Conservation (phyloP, 129 eudicot species). For the Smallanthus sonchifolius region DNA sequence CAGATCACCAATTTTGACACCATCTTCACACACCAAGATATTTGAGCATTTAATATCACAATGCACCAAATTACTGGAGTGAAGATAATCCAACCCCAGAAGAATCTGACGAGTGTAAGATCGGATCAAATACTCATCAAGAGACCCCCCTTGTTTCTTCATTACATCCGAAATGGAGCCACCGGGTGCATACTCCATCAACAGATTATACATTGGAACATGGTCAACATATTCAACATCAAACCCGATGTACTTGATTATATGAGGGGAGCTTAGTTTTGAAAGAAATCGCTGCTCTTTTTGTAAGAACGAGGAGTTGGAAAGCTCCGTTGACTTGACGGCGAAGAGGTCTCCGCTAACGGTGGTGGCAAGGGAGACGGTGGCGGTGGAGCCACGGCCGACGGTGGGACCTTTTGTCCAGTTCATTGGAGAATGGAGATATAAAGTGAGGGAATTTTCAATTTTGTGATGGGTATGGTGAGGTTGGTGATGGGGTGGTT, state of each 20-base stretch:
- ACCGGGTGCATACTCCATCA: constrained; percentile 52
- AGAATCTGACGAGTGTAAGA: constrained; percentile 46
- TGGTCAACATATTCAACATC: constrained; percentile 29
- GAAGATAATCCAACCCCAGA: constrained; percentile 60
- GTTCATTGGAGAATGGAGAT: constrained; percentile 32
- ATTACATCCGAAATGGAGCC: constrained; percentile 59
- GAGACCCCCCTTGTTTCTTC: constrained; percentile 41
- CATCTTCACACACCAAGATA: constrained; percentile 36
- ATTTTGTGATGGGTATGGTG: neutral
- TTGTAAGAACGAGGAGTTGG: constrained; percentile 40
- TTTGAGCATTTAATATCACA: constrained; percentile 74
- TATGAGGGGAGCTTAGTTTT: constrained; percentile 40
- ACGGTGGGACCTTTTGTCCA: constrained; percentile 61
- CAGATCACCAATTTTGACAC: constrained; percentile 63
- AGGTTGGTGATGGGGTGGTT: neutral
- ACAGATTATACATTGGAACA: constrained; percentile 43
- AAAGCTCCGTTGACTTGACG: constrained; percentile 56
- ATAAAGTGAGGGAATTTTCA: neutral
- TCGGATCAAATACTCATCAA: constrained; percentile 44
- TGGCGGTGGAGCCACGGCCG: constrained; percentile 76
- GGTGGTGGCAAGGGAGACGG: constrained; percentile 57
- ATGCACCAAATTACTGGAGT: constrained; percentile 52
- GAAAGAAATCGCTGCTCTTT: constrained; percentile 52
- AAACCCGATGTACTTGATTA: constrained; percentile 51
- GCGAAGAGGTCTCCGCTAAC: constrained; percentile 49